These are phyloP conservation scores for Taiozyma onychis DNA, from an alignment of 1,139 yeast species.

Conservation along the genomic window DNA sequence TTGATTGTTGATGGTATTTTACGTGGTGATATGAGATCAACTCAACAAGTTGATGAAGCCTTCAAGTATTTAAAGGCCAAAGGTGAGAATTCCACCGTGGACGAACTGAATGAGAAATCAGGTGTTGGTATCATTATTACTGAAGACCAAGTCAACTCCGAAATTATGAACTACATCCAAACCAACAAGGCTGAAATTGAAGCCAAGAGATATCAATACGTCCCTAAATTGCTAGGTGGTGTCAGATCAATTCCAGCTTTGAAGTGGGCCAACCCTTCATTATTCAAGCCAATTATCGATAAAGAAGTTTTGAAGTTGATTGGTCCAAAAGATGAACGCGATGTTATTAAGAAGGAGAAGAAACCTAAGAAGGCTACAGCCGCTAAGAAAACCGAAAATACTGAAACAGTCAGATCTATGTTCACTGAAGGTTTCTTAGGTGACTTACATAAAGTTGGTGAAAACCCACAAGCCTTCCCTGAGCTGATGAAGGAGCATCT, in stretches of 20 bases:
- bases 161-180: slow-evolving; percentile 55
- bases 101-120: slow-evolving; percentile 51
- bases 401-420: slow-evolving; percentile 61
- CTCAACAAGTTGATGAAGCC: slow-evolving; percentile 79
- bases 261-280: slow-evolving; percentile 89
- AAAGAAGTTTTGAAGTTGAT: slow-evolving; percentile 58
- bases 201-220: slow-evolving; percentile 68
- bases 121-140: slow-evolving; percentile 82
- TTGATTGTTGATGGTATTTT: slow-evolving; percentile 55
- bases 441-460: slow-evolving; percentile 92
- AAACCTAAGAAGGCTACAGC: slow-evolving; percentile 28
- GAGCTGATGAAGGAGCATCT: slow-evolving; percentile 79
- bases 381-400: slow-evolving; percentile 11
- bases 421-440: slow-evolving; percentile 95
- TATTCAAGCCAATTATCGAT: slow-evolving; percentile 84
- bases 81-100: slow-evolving; percentile 34
- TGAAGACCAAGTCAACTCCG: slow-evolving; percentile 54
- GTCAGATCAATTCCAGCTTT: slow-evolving; percentile 67
- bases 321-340: slow-evolving; percentile 97
- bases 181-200: slow-evolving; percentile 53
- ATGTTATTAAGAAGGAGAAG: slow-evolving; percentile 74
- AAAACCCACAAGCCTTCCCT: slow-evolving; percentile 84
- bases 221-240: slow-evolving; percentile 72
- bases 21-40: slow-evolving; percentile 57
- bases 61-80: slow-evolving; percentile 55